These are phyloP conservation scores for Xerocomus brunneocitrinus DNA, from an alignment of 768 basidiomycete genomes.

Conservation along the genomic window DNA sequence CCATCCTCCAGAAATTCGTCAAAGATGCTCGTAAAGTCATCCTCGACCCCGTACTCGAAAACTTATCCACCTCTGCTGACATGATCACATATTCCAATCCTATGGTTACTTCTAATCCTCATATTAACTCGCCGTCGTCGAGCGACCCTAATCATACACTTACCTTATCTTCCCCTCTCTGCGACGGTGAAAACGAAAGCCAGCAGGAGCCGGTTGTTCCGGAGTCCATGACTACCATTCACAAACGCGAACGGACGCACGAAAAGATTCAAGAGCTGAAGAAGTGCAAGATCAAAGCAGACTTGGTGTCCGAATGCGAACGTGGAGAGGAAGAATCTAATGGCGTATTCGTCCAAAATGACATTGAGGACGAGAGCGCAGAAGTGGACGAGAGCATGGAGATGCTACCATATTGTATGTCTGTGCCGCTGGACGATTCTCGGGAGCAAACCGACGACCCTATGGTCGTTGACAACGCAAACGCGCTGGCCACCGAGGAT, in stretches of 20 bases:
- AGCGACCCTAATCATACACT: slow-evolving; percentile 19
- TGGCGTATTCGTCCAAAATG: slow-evolving; percentile 52
- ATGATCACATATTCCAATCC: slow-evolving; percentile 16
- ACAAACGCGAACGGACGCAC: slow-evolving; percentile 41
- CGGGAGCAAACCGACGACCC: slow-evolving; percentile 4
- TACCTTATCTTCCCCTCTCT: slow-evolving; percentile 22
- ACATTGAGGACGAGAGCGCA: slow-evolving; percentile 55
- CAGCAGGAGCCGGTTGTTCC: slow-evolving; percentile 9
- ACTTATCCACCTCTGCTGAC: slow-evolving; percentile 16
- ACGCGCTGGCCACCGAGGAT: neutral
- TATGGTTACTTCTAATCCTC: slow-evolving; percentile 28
- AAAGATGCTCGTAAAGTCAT: slow-evolving; percentile 46
- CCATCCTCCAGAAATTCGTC: slow-evolving; percentile 56
- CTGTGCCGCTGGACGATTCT: slow-evolving; percentile 13
- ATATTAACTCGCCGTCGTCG: slow-evolving; percentile 19
- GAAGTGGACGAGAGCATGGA: slow-evolving; percentile 53
- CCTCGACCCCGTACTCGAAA: slow-evolving; percentile 41
- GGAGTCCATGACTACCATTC: slow-evolving; percentile 12
- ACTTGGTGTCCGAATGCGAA: slow-evolving; percentile 29
- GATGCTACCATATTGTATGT: slow-evolving; percentile 22
- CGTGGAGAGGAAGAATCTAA: slow-evolving; percentile 26
- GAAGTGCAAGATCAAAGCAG: slow-evolving; percentile 42
- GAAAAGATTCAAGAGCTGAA: slow-evolving; percentile 55
- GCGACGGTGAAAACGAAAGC: slow-evolving; percentile 33
- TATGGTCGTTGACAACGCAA: slow-evolving; percentile 15